Conservation (phyloP, 345 rosid genomes). For the Salix brachista region DNA sequence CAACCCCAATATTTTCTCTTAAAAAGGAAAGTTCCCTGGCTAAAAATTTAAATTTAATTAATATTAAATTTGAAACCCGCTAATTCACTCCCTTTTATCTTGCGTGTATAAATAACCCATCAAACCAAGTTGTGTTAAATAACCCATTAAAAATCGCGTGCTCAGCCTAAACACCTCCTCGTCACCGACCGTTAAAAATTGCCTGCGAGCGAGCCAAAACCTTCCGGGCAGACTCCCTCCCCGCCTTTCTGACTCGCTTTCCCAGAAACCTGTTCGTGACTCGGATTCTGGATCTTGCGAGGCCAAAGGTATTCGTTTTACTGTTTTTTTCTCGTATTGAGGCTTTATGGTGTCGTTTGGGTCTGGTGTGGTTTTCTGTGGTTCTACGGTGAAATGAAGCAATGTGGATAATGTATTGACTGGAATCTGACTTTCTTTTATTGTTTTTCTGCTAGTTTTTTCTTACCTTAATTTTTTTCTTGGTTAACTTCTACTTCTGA, state of each 20-base stretch:
- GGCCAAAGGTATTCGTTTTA: neutral
- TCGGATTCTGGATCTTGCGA: neutral
- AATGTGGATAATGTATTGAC: conserved; percentile 7
- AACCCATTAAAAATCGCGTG: neutral
- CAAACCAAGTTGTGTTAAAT: neutral
- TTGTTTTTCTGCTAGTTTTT: neutral
- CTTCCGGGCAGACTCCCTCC: conserved; percentile 21
- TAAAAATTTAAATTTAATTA: neutral
- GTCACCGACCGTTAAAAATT: neutral
- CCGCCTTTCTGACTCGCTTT: conserved; percentile 12
- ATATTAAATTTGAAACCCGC: neutral
- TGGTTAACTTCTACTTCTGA: neutral
- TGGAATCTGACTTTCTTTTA: neutral
- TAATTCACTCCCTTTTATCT: neutral
- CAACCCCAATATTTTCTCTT: neutral
- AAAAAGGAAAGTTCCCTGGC: neutral
- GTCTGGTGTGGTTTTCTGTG: neutral
- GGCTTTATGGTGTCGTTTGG: neutral
- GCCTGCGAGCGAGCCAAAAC: neutral
- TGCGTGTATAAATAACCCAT: neutral
- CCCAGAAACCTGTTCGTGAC: conserved; percentile 3
- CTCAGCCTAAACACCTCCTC: neutral
- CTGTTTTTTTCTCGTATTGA: neutral
- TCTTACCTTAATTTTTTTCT: neutral
- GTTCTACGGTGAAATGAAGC: neutral